Percentiles rank a stretch among this genome's conserved stretches.
phyloP scores from a whole-genome alignment of 148 eudicot species.

The Salicornia ramosissima region DNA sequence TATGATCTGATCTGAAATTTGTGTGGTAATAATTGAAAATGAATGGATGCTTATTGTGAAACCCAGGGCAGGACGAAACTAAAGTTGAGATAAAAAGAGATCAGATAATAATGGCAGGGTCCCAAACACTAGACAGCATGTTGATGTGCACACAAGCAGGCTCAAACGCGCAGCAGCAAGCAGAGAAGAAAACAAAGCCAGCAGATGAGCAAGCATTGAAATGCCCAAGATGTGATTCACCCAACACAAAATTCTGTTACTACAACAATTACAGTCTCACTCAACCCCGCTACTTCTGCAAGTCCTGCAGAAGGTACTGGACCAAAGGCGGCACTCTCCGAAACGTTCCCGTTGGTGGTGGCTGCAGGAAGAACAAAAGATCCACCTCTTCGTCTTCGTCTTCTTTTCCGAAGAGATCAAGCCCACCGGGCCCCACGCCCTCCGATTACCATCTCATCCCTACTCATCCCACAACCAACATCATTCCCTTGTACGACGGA shows the following conservation, averaged over 20 bases:
- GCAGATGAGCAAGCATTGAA: slow-evolving; percentile 55
- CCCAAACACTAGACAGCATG: slow-evolving; percentile 63
- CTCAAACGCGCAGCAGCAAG: slow-evolving; percentile 24
- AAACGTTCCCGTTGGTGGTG: slow-evolving; percentile 93
- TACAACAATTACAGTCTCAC: slow-evolving; percentile 88
- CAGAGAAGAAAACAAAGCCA: slow-evolving; percentile 67
- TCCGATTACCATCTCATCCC: slow-evolving; percentile 20
- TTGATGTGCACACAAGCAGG: slow-evolving; percentile 43
- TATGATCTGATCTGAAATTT: too few species aligned
- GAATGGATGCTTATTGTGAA: too few species aligned
- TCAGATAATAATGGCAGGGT: slow-evolving; percentile 25
- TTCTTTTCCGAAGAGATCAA: slow-evolving; percentile 19
- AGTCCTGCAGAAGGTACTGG: slow-evolving; percentile 89
- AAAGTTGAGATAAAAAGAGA: too few species aligned
- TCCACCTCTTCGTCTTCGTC: too few species aligned
- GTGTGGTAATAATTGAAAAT: too few species aligned
- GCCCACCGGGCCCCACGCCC: not conserved
- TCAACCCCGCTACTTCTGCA: slow-evolving; percentile 80
- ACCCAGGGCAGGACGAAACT: too few species aligned
- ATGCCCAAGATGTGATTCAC: slow-evolving; percentile 85
- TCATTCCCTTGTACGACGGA: slow-evolving; percentile 36
- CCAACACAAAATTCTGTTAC: slow-evolving; percentile 86
- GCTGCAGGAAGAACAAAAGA: slow-evolving; percentile 72
- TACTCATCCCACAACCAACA: slow-evolving; percentile 22
- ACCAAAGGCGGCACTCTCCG: slow-evolving; percentile 86